A percentile compares a stretch with the other conserved stretches of the same genome.
phyloP scores from a whole-genome alignment of 345 rosid genomes.

The Lumnitzera littorea region DNA sequence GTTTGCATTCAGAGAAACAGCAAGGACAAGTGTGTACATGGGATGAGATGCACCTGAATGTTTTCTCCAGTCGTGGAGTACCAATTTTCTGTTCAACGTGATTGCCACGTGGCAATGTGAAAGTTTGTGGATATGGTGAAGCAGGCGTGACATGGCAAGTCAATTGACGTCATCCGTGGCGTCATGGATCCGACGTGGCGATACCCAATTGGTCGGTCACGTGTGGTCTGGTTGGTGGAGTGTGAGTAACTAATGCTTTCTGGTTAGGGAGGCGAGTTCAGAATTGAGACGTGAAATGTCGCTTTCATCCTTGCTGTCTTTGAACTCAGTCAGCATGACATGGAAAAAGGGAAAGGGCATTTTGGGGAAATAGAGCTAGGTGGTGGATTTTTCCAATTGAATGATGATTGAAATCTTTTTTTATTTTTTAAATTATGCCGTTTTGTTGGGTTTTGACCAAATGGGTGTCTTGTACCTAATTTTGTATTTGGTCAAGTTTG shows the following conservation, averaged over 20 bases:
- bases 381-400: no score
- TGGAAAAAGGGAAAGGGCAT: no score
- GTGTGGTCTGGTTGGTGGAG: background rate
- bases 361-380: no score
- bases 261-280: constrained; percentile 9
- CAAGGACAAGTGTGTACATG: constrained; percentile 5
- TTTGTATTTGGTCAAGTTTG: no score
- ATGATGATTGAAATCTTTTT: no score
- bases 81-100: no score
- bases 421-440: no score
- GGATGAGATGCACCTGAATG: constrained; percentile 1
- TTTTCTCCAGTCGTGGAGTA: background rate
- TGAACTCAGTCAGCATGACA: background rate
- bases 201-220: constrained; percentile 5
- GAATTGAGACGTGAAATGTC: constrained; percentile 4
- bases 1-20: background rate
- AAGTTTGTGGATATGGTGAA: constrained; percentile 16
- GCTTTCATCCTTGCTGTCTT: constrained; percentile 11
- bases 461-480: no score
- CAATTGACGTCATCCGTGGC: background rate
- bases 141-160: constrained; percentile 9
- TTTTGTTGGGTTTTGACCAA: no score
- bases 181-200: background rate
- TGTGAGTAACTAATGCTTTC: background rate
- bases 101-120: constrained; percentile 15